These are phyloP conservation scores for Pholiota microspora DNA, from an alignment of 768 basidiomycete genomes.

Conservation along the genomic window DNA sequence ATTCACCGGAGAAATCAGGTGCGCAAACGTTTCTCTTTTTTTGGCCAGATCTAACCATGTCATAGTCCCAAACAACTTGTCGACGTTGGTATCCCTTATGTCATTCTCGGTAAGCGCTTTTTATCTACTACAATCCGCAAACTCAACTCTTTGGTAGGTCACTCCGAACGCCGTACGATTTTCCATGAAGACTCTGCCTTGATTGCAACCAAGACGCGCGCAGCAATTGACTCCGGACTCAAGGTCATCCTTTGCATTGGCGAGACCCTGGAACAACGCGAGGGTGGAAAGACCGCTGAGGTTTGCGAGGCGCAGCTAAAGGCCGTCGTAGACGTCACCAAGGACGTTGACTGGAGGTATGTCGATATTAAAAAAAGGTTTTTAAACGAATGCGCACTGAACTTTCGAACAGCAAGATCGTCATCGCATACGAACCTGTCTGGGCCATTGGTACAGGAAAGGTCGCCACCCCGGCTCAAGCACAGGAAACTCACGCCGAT, in stretches of 20 bases:
- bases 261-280: constrained; percentile 88
- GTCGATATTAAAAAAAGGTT: constrained; percentile 18
- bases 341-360: constrained; percentile 78
- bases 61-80: constrained; percentile 76
- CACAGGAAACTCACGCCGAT: constrained; percentile 86
- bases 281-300: constrained; percentile 68
- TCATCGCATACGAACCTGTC: constrained; percentile 95
- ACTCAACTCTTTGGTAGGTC: constrained; percentile 46
- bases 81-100: constrained; percentile 86
- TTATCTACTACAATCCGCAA: background rate
- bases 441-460: constrained; percentile 99
- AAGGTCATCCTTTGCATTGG: constrained; percentile 95
- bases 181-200: constrained; percentile 86
- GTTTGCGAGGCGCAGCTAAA: constrained; percentile 84
- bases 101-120: constrained; percentile 72
- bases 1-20: constrained; percentile 97
- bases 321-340: constrained; percentile 63
- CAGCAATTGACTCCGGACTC: constrained; percentile 72
- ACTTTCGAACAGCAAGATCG: constrained; percentile 61
- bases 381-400: background rate
- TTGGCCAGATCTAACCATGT: background rate
- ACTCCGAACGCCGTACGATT: constrained; percentile 93
- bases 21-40: constrained; percentile 14
- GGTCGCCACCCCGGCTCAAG: constrained; percentile 89
- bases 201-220: constrained; percentile 84